phyloP scores from a whole-genome alignment of 2,329 filamentous ascomycete genomes.

The Coniochaeta sp. region DNA sequence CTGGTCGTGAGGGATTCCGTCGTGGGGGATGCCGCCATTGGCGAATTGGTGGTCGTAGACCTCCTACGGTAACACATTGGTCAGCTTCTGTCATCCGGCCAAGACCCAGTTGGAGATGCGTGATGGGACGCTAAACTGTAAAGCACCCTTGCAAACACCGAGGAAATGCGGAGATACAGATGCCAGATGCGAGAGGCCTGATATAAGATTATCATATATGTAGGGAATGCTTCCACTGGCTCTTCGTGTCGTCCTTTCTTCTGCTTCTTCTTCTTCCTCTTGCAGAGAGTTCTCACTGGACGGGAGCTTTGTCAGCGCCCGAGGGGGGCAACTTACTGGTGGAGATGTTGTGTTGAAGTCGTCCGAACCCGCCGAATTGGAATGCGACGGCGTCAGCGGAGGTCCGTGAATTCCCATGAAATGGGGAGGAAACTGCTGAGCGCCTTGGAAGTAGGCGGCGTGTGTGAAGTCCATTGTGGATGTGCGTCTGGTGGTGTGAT shows the following conservation, averaged over 20 bases:
- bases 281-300: constrained; percentile 8
- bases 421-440: constrained; percentile 36
- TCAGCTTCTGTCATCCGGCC: constrained; percentile 16
- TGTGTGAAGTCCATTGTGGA: constrained; percentile 46
- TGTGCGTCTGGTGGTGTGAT: background rate
- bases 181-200: background rate
- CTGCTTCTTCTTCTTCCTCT: background rate
- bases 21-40: constrained; percentile 15
- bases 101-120: background rate
- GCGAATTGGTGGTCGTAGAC: constrained; percentile 37
- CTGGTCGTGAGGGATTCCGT: constrained; percentile 25
- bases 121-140: constrained; percentile 14
- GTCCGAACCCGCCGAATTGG: constrained; percentile 44
- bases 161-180: constrained; percentile 10
- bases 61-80: constrained; percentile 35
- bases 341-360: constrained; percentile 48
- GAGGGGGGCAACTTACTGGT: constrained; percentile 37
- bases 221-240: background rate
- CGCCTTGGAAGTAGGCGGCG: constrained; percentile 37
- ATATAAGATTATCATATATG: background rate
- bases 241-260: background rate
- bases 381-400: constrained; percentile 47
- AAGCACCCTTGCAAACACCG: constrained; percentile 12
- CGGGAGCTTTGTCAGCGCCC: constrained; percentile 11
- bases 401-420: constrained; percentile 27